These are phyloP conservation scores for Erythrobasidium hasegawianum DNA, from an alignment of 1,284 basidiomycete species.

Conservation along the genomic window DNA sequence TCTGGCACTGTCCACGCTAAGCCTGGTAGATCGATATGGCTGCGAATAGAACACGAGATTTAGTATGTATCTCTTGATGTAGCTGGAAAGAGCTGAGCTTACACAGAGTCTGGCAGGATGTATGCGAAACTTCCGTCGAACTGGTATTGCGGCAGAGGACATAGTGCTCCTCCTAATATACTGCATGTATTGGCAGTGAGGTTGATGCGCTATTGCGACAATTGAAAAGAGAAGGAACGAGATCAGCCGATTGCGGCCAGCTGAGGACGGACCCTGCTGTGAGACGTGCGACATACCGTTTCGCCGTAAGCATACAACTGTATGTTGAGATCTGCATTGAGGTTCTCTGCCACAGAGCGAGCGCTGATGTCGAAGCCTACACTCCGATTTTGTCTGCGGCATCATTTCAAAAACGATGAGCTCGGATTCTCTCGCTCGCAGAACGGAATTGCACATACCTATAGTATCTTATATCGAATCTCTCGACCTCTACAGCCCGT, in stretches of 20 bases:
- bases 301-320: conserved; percentile 32
- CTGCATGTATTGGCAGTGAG: conserved; percentile 67
- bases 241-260: no score
- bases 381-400: conserved; percentile 17
- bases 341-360: conserved; percentile 30
- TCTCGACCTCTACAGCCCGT: conserved; percentile 30
- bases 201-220: conserved; percentile 59
- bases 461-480: conserved; percentile 33
- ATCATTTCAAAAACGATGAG: no score
- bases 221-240: no score
- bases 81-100: no score
- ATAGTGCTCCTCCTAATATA: conserved; percentile 70
- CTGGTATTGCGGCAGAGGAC: conserved; percentile 79
- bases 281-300: no score
- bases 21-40: conserved; percentile 60
- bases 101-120: conserved; percentile 33
- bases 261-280: no score
- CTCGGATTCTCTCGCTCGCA: background rate
- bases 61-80: no score
- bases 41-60: no score
- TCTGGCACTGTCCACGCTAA: conserved; percentile 87
- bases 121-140: conserved; percentile 59
- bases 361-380: conserved; percentile 34
- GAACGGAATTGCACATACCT: conserved; percentile 5
- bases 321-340: conserved; percentile 33